A percentile compares a stretch with the other conserved stretches of the same genome.
Evolutionary conservation across 2,329 filamentous ascomycete species (phyloP).

Genomic region (Xylariales sp.): DNA sequence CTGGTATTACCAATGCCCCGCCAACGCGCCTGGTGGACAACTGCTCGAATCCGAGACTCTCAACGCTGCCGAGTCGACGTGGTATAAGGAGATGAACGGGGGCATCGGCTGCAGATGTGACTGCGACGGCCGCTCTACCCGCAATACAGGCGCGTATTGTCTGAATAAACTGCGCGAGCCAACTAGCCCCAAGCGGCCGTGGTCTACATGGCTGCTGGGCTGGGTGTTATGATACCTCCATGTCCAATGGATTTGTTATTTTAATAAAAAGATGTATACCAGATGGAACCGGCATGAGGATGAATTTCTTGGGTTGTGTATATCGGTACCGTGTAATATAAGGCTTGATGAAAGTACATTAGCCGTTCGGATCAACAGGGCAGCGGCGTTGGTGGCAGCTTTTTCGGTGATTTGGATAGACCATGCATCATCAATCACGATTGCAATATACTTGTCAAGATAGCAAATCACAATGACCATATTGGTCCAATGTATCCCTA

Average conservation of each 20-base stretch:
- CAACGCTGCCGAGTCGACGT: conserved; percentile 12
- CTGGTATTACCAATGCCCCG: conserved; percentile 24
- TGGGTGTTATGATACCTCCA: not conserved
- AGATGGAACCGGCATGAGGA: not conserved
- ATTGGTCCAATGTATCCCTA: no score
- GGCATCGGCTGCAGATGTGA: conserved; percentile 5
- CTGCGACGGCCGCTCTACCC: conserved; percentile 1
- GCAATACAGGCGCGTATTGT: conserved; percentile 1
- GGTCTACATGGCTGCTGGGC: conserved; percentile 4
- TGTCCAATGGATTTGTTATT: no score
- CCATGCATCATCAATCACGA: no score
- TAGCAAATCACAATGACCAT: no score
- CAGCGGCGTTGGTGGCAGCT: no score
- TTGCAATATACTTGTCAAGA: no score
- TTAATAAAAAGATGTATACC: not conserved
- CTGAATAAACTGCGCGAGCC: conserved; percentile 3
- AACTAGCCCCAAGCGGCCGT: conserved; percentile 3
- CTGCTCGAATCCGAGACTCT: conserved; percentile 25
- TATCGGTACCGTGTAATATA: no score
- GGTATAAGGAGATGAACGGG: not conserved
- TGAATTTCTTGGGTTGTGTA: not conserved
- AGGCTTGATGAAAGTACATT: no score
- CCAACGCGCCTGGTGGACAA: conserved; percentile 31
- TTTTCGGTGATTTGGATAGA: no score
- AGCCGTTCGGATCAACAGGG: no score